Evolutionary conservation across 345 rosid species (phyloP).

Genomic region (Acer saccharum): DNA sequence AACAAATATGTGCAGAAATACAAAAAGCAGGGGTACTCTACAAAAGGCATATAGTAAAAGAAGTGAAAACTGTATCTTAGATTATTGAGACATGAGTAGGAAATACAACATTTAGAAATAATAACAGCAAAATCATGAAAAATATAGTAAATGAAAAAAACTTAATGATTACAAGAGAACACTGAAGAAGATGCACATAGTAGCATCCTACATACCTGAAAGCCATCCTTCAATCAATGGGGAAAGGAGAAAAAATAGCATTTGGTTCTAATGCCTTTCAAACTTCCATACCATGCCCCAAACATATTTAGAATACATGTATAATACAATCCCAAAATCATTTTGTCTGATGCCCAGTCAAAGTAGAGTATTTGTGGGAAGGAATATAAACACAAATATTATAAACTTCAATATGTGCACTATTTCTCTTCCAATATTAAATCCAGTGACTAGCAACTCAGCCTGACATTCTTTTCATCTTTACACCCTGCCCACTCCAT

Average conservation of each 20-base stretch:
- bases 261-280: background rate
- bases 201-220: slow-evolving; percentile 1
- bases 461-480: background rate
- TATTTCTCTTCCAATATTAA: background rate
- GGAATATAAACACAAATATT: background rate
- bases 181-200: background rate
- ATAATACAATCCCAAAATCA: background rate
- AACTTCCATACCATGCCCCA: background rate
- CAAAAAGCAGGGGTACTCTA: background rate
- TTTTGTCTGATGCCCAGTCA: background rate
- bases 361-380: background rate
- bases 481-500: background rate
- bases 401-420: background rate
- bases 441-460: background rate
- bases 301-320: no score
- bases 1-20: background rate
- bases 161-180: background rate
- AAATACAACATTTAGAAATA: slow-evolving; percentile 4
- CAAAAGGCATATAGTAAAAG: background rate
- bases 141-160: background rate
- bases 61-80: background rate
- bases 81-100: background rate
- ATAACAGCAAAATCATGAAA: background rate
- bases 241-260: background rate
- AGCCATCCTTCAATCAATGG: slow-evolving; percentile 3